Evolutionary conservation across 192 early-diverging fungal genomes (phyloP), one percentile per base, ranked within the genome.

Genomic region (Backusella macrospora): DNA sequence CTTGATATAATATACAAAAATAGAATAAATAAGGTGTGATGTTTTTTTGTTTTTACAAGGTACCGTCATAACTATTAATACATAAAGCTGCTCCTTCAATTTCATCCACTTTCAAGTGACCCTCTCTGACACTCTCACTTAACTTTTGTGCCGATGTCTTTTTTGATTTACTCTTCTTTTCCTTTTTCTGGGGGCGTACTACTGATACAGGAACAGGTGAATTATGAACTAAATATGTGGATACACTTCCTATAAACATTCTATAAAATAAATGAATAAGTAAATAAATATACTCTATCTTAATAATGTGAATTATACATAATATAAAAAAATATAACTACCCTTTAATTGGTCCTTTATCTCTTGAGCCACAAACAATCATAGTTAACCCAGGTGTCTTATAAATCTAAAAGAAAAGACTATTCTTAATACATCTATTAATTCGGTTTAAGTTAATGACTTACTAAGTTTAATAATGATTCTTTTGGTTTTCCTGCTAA

Each of bases 331-430:
- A 26, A 6, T n/a, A 4, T n/a, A 14, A 13, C 49, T 80, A 86
- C 85, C 85, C 85, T 70, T 82, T 82, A 55, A 87, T 76, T n/a
- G 84, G 72, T 16, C 80, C 77, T 55, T 80, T 76, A 5, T 77
- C 86, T 23, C 86, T 84, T 10, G 83, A 83, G 10, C 86, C 86
- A 44, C 82, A 82, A 23, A 87, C 75, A n/a, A 85, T 82, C 62
- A 84, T 85, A 0, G 83, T 83, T 40, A 87, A 44, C 26, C 80
- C 78, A 14, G 76, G 70, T 13, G 62, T 62, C 4, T 34, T 48
- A 44, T 23, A 55, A 45, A 74, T 67, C 73, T 74, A 45, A 4
- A 55, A 37, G 6, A 43, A 38, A n/a, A 15, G 5, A 14, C 16
- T 18, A 15, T 26, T 45, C 26, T 46, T 37, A 16, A 9, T 43